Evolutionary conservation across 768 basidiomycete genomes (phyloP), one percentile per base, ranked within the genome.

Genomic region (Podaxis sp.): DNA sequence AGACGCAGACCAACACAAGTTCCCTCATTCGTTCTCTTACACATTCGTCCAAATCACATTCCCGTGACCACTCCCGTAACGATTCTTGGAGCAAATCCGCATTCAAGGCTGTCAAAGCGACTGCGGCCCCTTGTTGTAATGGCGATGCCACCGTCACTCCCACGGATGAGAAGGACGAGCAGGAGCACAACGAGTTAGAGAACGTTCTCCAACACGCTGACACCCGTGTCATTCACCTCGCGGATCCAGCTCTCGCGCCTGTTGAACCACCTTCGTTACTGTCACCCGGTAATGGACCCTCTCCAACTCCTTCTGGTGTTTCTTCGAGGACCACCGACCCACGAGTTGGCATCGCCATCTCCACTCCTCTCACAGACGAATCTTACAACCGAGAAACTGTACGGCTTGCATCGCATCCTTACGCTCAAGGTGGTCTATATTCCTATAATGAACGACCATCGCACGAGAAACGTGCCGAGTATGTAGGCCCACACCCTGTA

Each of bases 61-160:
- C 65, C 4, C 71, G 73, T 7, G 72, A 67, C 3, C 81, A 82
- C 64, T 79, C 80, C 15, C 71, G 79, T 51, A 74, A 73, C 38
- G 79, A 78, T 33, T 83, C 82, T 7, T 79, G 78, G 76, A 72
- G 77, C 10, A 77, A 78, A 44, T 72, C 77, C 5, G 79, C 78
- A 52, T 64, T 78, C 26, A 80, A 77, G 71, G 71, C 76, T 62
- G 78, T 77, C 8, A 78, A 77, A 53, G 70, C 73, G 28, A 70
- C 75, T 11, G 71, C 68, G 22, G 65, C 72, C 13, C 74, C 60
- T 11, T 62, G 60, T 24, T 62, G n/a, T 17, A 41, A 62, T 17
- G 36, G 15, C 30, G 44, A 62, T 4, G 54, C 61, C n/a, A 48
- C 36, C 5, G 53, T 41, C 13, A 37, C 52, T 10, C 56, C 58